Conservation (phyloP, 441 rosid species). For the Euphorbia schlechtendalii region DNA sequence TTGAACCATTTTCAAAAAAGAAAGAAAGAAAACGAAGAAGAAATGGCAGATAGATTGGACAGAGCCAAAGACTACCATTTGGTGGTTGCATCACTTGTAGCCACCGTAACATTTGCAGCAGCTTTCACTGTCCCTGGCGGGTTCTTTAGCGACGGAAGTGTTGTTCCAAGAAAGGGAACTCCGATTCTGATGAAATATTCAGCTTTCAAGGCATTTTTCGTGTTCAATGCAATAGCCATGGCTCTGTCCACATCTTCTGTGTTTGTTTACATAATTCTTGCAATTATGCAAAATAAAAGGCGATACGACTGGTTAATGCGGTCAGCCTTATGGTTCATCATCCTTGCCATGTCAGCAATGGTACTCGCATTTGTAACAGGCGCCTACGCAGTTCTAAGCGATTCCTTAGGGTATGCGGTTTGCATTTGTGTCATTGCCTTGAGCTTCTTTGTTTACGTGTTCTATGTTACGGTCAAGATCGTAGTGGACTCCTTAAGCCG, state of each 20-base stretch:
- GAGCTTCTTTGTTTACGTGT: constrained; percentile 9
- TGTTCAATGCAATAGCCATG: constrained; percentile 5
- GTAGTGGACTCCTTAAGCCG: no score
- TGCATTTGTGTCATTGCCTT: constrained; percentile 2
- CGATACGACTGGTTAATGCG: constrained; percentile 1
- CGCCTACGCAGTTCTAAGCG: not conserved
- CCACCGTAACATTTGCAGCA: constrained; percentile 15
- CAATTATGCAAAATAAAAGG: no score
- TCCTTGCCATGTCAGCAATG: constrained; percentile 4
- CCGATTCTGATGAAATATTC: constrained; percentile 1
- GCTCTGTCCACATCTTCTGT: constrained; percentile 10
- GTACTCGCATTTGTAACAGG: constrained; percentile 4
- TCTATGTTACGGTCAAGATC: not conserved
- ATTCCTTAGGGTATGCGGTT: not conserved
- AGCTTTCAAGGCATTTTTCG: constrained; percentile 5
- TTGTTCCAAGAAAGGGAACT: not conserved
- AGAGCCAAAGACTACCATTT: constrained; percentile 1
- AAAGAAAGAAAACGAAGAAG: not conserved
- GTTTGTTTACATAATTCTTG: not conserved
- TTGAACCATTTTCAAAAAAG: not conserved
- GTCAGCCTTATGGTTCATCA: not conserved
- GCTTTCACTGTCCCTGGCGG: constrained; percentile 10
- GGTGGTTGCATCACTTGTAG: constrained; percentile 7
- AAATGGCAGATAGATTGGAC: not conserved
- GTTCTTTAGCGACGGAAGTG: not conserved